These are phyloP conservation scores for Calendula officinalis DNA, from an alignment of 129 eudicot species.

Conservation along the genomic window DNA sequence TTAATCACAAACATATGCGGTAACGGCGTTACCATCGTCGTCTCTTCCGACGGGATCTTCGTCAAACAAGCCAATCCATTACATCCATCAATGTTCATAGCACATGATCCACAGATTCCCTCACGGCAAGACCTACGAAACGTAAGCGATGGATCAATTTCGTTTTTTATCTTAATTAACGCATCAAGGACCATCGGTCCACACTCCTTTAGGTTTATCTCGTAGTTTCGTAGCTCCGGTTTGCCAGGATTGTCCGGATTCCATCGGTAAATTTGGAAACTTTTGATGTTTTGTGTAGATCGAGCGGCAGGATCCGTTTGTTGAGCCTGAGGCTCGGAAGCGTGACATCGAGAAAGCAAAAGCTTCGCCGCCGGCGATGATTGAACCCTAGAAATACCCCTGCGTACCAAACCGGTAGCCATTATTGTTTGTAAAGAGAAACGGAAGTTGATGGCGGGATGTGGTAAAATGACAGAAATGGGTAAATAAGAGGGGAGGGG, in stretches of 20 bases:
- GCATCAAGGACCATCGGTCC: slow-evolving; percentile 96
- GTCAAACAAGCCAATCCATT: slow-evolving; percentile 88
- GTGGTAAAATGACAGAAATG: slow-evolving; percentile 26
- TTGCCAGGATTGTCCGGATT: slow-evolving; percentile 62
- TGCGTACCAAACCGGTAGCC: slow-evolving; percentile 59
- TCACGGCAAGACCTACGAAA: slow-evolving; percentile 91
- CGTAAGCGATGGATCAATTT: slow-evolving; percentile 39
- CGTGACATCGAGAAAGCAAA: slow-evolving; percentile 35
- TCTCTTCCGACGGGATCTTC: slow-evolving; percentile 20
- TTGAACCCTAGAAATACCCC: slow-evolving; percentile 40
- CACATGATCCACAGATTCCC: slow-evolving; percentile 89
- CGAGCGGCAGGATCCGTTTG: slow-evolving; percentile 32
- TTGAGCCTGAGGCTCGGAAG: slow-evolving; percentile 47
- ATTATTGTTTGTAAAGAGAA: slow-evolving; percentile 36
- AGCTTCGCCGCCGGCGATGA: slow-evolving; percentile 46
- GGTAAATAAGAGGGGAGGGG: neutral
- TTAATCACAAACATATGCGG: slow-evolving; percentile 95
- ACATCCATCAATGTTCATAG: slow-evolving; percentile 30
- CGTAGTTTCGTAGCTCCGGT: slow-evolving; percentile 65
- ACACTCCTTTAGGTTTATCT: slow-evolving; percentile 77
- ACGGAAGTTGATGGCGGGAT: neutral
- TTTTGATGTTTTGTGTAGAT: slow-evolving; percentile 41
- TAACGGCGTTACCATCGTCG: slow-evolving; percentile 66
- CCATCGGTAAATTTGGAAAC: slow-evolving; percentile 30
- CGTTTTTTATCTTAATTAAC: slow-evolving; percentile 58